These are phyloP conservation scores for Microcera coccophila DNA, from an alignment of 2,329 filamentous ascomycete genomes.

Conservation along the genomic window DNA sequence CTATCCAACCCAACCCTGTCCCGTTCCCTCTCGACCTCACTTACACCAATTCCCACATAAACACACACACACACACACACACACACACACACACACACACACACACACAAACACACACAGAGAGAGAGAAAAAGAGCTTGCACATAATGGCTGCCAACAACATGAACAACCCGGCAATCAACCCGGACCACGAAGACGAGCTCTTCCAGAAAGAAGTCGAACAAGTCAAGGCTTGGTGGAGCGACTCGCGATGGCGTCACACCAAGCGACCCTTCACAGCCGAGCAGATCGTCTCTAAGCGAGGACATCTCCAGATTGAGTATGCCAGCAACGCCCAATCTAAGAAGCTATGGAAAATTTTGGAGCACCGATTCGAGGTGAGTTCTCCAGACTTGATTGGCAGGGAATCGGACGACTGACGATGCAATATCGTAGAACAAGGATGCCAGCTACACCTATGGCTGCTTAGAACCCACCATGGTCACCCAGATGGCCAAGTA, in stretches of 20 bases:
- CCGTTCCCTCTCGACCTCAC: background rate
- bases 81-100: constrained; percentile 5
- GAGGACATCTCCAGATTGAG: constrained; percentile 83
- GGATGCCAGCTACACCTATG: constrained; percentile 91
- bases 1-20: background rate
- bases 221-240: constrained; percentile 92
- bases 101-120: constrained; percentile 8
- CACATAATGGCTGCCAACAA: constrained; percentile 57
- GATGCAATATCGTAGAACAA: constrained; percentile 54
- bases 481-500: constrained; percentile 99
- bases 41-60: background rate
- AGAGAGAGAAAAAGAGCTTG: too few relatives aligned
- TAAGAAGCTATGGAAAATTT: constrained; percentile 91
- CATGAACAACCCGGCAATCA: constrained; percentile 56
- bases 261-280: constrained; percentile 92
- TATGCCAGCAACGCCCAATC: constrained; percentile 85
- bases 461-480: constrained; percentile 96
- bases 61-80: constrained; percentile 2
- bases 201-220: constrained; percentile 78
- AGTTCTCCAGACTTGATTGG: constrained; percentile 17
- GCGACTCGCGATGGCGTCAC: constrained; percentile 82
- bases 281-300: constrained; percentile 94
- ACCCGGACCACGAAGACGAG: constrained; percentile 57
- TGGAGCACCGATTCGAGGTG: constrained; percentile 84
- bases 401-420: constrained; percentile 1